Base-by-base conservation (phyloP, 1,284 basidiomycete species). In the Mrakiaceae sp. region DNA sequence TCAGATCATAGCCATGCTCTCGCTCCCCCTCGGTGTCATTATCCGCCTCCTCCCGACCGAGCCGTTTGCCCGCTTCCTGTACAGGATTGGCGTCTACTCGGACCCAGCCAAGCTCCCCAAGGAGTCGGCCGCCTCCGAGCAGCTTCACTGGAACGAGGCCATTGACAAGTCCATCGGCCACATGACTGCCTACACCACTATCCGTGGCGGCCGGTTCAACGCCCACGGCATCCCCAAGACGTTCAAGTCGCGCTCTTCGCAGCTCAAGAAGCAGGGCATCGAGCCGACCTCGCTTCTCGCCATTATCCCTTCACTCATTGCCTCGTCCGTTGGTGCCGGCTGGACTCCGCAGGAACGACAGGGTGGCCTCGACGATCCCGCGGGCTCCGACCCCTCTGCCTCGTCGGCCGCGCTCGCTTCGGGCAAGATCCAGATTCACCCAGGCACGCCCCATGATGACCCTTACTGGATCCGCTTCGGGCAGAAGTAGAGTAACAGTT, bases 281-380 rank as follows among this genome's bases (percentile, higher is more conserved):
- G 52, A 63, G 47, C 65, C 65, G 14, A 66, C 88, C 11, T 82
- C 81, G 5, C 77, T 94, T 46, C 80, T 95, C 78, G 84, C 90
- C 3, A 94, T 95, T 88, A 85, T 92, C 0, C 93, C 92, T 8
- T 86, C 87, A 0, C 75, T 96, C 16, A 84, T 96, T 68, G 86
- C 87, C 40, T 86, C 89, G 7, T 87, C 89, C 5, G 84, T 95
- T 58, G 91, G 87, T 66, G 88, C 88, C 60, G 88, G 89, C 53
- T 86, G 85, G 79, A 78, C 81, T 50, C 86, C 83, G 42, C 79
- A 82, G 59, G 72, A 70, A 3, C 74, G 72, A 2, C 83, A 83
- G 5, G 82, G 82, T 1, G n/a, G 14, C 27, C 40, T 60, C 39
- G 79, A 90, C 8, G 85, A 91, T 73, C 88, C 90, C 9, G 84